These are phyloP conservation scores for Ramaria sp. DNA, from an alignment of 768 basidiomycete species.

Conservation along the genomic window DNA sequence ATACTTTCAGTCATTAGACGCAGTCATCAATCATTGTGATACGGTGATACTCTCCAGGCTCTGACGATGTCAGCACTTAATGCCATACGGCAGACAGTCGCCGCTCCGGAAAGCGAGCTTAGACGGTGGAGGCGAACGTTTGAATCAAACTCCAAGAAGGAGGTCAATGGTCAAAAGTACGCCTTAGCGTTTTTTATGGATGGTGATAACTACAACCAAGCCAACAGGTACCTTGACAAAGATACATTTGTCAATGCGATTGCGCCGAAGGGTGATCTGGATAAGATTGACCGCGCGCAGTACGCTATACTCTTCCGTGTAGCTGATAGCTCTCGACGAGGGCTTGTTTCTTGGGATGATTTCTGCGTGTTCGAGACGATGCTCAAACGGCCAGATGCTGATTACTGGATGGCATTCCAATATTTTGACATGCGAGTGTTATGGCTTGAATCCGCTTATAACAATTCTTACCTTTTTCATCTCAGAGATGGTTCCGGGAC, in stretches of 20 bases:
- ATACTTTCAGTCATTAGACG: neutral
- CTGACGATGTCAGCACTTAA: constrained; percentile 24
- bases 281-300: constrained; percentile 79
- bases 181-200: constrained; percentile 20
- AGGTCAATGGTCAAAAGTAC: constrained; percentile 73
- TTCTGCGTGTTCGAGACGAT: constrained; percentile 92
- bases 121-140: constrained; percentile 85
- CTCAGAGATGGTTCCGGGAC: constrained; percentile 80
- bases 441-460: neutral
- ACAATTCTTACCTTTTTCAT: constrained; percentile 7
- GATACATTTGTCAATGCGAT: constrained; percentile 94
- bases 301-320: constrained; percentile 87
- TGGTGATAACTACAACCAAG: constrained; percentile 11
- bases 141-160: constrained; percentile 67
- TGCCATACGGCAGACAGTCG: constrained; percentile 56
- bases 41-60: neutral
- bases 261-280: constrained; percentile 75
- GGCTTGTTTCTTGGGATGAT: constrained; percentile 87
- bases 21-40: neutral
- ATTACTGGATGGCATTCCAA: constrained; percentile 94
- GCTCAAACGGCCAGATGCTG: constrained; percentile 89
- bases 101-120: constrained; percentile 72
- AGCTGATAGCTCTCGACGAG: constrained; percentile 68
- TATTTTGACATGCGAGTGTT: constrained; percentile 84
- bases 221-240: constrained; percentile 66